Evolutionary conservation across 148 eudicot genomes (phyloP), one percentile per base, ranked within the genome.

Genomic region (Agrostemma githago): DNA sequence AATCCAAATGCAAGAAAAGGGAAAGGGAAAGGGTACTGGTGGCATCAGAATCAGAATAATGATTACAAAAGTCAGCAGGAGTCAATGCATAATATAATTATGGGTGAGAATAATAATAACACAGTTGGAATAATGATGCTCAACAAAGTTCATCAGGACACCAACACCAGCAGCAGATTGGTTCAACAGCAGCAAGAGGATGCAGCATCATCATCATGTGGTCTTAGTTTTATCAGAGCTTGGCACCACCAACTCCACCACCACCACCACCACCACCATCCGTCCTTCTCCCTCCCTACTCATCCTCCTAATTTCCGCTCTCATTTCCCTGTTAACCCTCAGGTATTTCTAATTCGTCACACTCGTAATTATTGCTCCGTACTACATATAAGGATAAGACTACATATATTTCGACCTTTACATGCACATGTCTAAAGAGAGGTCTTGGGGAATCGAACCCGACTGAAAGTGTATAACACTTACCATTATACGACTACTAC

Each of bases 11-110:
- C 4, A 26, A 8, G 21, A 20, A 39, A 26, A 26, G 34, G 34
- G 34, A 26, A 26, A 26, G 34, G 34, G 34, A 26, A 26, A 26
- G 34, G 21, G 21, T 42, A 68, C 59, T 26, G 68, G 5, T 17
- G 38, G 59, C 72, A 21, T 20, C 59, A 69, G 39, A 46, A 48
- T 26, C 72, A 56, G 42, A 56, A 46, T 70, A 70, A 79, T 79
- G 63, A 79, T 79, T 79, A 74, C 78, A 64, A 34, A 41, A 71
- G 59, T 75, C 82, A 75, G 75, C 56, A 17, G 44, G 78, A 70
- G 82, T 79, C 82, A 75, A 79, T 71, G 51, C 40, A 48, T n/a
- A 69, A 70, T 74, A 63, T 70, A 59, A 73, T 70, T 63, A 79
- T 70, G 56, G 53, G 39, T 70, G 66, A 70, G 66, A 75, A 66